Evolutionary conservation across 768 basidiomycete species (phyloP).

Genomic region (Boletus barrowsii): DNA sequence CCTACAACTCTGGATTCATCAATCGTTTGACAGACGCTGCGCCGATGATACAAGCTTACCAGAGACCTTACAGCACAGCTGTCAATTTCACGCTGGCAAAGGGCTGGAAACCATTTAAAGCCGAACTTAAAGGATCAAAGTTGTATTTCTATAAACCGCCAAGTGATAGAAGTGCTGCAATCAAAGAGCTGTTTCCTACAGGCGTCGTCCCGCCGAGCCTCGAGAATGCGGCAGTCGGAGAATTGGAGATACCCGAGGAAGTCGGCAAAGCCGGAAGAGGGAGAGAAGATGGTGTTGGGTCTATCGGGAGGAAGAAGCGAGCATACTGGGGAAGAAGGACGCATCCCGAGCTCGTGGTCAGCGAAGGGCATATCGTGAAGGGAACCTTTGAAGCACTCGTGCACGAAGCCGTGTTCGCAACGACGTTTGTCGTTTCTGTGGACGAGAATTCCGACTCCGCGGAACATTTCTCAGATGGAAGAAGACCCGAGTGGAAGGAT

Average conservation of each 20-base stretch:
- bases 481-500: constrained; percentile 50
- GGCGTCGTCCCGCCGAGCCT: constrained; percentile 53
- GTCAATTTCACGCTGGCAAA: constrained; percentile 46
- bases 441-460: constrained; percentile 16
- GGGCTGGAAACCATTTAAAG: constrained; percentile 85
- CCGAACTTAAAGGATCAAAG: constrained; percentile 81
- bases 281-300: constrained; percentile 30
- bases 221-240: constrained; percentile 42
- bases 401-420: constrained; percentile 80
- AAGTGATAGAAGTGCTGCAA: constrained; percentile 55
- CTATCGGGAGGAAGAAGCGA: constrained; percentile 50
- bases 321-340: constrained; percentile 75
- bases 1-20: constrained; percentile 72
- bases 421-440: constrained; percentile 46
- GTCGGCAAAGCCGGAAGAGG: constrained; percentile 29
- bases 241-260: constrained; percentile 28
- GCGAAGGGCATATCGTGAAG: constrained; percentile 45
- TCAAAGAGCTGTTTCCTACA: constrained; percentile 75
- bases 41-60: constrained; percentile 35
- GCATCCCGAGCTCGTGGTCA: constrained; percentile 65
- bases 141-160: constrained; percentile 86
- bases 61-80: constrained; percentile 30
- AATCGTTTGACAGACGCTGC: constrained; percentile 61
- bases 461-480: constrained; percentile 18
- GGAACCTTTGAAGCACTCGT: constrained; percentile 77